Evolutionary conservation across 2,329 filamentous ascomycete species (phyloP).

Genomic region (Alternaria angustiovoidea): DNA sequence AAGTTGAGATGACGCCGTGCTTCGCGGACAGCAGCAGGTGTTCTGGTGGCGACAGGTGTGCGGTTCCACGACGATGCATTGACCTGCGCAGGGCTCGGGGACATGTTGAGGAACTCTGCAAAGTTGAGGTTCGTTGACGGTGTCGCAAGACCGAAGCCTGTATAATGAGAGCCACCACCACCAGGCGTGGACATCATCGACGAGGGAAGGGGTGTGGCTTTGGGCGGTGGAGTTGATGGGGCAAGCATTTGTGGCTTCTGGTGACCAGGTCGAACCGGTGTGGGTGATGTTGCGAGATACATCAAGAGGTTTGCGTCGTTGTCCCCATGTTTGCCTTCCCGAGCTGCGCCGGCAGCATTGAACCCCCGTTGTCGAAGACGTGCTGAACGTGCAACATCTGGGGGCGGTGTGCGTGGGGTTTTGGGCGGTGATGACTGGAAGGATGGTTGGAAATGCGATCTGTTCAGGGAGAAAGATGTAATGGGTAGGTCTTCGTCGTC

Average conservation of each 20-base stretch:
- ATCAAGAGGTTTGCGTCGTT: constrained; percentile 87
- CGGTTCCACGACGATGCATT: constrained; percentile 75
- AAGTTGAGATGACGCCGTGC: constrained; percentile 83
- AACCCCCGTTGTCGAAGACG: constrained; percentile 52
- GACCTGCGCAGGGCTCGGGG: constrained; percentile 86
- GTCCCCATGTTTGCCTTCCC: constrained; percentile 69
- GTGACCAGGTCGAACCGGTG: constrained; percentile 70
- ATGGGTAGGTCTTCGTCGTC: constrained; percentile 83
- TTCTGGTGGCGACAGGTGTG: constrained; percentile 69
- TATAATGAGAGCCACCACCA: constrained; percentile 64
- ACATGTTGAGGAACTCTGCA: constrained; percentile 96
- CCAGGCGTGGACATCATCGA: constrained; percentile 91
- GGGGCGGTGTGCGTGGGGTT: constrained; percentile 54
- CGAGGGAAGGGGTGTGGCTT: constrained; percentile 71
- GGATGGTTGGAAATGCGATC: constrained; percentile 73
- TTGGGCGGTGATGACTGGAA: constrained; percentile 63
- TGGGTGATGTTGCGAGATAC: constrained; percentile 91
- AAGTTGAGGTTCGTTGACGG: constrained; percentile 91
- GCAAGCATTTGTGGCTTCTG: constrained; percentile 58
- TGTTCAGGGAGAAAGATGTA: constrained; percentile 71
- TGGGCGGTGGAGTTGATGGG: constrained; percentile 64
- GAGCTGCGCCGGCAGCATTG: constrained; percentile 49
- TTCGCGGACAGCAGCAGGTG: constrained; percentile 72
- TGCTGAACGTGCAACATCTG: constrained; percentile 50
- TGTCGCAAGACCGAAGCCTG: constrained; percentile 72